Evolutionary conservation across 2,329 filamentous ascomycete species (phyloP), one percentile per base, ranked within the genome.

Genomic region (Fusarium mundagurra): DNA sequence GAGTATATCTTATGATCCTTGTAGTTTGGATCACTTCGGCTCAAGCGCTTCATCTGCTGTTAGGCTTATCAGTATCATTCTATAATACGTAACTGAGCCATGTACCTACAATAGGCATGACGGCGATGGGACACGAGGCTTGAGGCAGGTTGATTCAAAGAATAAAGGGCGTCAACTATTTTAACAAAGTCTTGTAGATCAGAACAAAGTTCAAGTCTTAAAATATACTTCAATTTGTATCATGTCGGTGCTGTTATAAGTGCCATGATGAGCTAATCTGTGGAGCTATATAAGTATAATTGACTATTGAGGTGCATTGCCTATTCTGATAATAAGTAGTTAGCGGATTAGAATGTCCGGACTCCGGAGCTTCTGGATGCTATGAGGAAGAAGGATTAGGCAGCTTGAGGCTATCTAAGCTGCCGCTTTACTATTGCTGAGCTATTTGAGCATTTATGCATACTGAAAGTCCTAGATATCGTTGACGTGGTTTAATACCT

Each of bases 171-270:
- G 38, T 39, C 7, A 12, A 8, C 12, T 39, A 22, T 39, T 39
- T 39, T 3, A 39, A 39, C 38, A 39, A 24, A 24, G n/a, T 24
- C 14, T 14, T 24, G 4, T 17, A 6, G 5, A 9, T 7, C 6
- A 4, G 8, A 7, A 24, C 1, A 4, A 7, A 17, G 13, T 24
- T 43, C 4, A 8, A 43, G n/a, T 24, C 41, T 17, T 17, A 4
- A 24, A 17, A 43, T 1, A 17, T 3, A 43, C 3, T 24, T 24
- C 0, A 8, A 0, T 9, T 1, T 43, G 8, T 43, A 8, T 24
- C 41, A 39, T 36, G 34, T 39, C 38, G 6, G 14, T 43, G 14
- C n/a, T 3, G 41, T 9, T 43, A n/a, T 17, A 5, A 44, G 14
- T 44, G 14, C 9, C 16, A 1, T 17, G 16, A 17, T 7, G 3